Evolutionary conservation across 495 filamentous ascomycete genomes (phyloP).

Genomic region (Glonium stellatum): DNA sequence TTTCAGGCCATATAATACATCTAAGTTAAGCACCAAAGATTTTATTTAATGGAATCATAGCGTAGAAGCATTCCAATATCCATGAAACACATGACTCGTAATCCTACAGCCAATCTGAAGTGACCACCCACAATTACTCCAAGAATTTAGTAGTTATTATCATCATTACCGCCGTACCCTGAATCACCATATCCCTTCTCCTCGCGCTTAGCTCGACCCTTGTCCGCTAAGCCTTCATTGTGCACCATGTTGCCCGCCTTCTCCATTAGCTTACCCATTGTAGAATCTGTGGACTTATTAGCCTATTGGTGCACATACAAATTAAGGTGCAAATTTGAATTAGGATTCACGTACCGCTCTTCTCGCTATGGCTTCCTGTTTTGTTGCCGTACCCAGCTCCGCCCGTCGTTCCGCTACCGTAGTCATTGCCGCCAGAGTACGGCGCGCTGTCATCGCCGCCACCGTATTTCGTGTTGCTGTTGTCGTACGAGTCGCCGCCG

Average conservation of each 20-base stretch:
- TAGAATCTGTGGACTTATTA: slow-evolving; percentile 32
- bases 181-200: slow-evolving; percentile 20
- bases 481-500: slow-evolving; percentile 8
- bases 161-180: neutral
- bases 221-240: slow-evolving; percentile 33
- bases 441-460: slow-evolving; percentile 14
- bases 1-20: too few relatives aligned
- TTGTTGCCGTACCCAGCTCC: slow-evolving; percentile 38
- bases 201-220: slow-evolving; percentile 37
- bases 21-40: too few relatives aligned
- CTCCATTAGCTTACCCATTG: slow-evolving; percentile 41
- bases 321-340: neutral
- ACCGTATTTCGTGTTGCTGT: slow-evolving; percentile 21
- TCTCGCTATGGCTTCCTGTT: slow-evolving; percentile 25
- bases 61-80: too few relatives aligned
- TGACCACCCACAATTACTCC: too few relatives aligned
- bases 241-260: slow-evolving; percentile 39
- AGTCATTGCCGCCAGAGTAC: slow-evolving; percentile 19
- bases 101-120: too few relatives aligned
- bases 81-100: too few relatives aligned
- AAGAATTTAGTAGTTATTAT: neutral
- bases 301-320: too few relatives aligned
- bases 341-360: slow-evolving; percentile 12
- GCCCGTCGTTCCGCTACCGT: slow-evolving; percentile 25
- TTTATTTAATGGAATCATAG: too few relatives aligned